These are phyloP conservation scores for Boletus subluridellus DNA, from an alignment of 1,284 basidiomycete genomes.

Conservation along the genomic window DNA sequence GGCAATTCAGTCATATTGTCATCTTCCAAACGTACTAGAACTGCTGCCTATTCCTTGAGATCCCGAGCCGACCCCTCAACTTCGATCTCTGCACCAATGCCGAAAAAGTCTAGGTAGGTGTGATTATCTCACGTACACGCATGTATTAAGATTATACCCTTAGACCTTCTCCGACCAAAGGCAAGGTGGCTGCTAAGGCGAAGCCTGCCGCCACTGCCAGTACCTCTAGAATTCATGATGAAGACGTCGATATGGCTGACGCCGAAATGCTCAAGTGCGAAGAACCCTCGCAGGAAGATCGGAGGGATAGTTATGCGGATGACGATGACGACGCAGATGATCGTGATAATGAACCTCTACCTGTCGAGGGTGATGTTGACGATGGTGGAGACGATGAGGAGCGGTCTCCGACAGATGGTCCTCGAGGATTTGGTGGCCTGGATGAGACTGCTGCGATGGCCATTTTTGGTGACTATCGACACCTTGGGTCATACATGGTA, in stretches of 20 bases:
- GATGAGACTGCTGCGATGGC: slow-evolving; percentile 77
- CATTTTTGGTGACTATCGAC: slow-evolving; percentile 79
- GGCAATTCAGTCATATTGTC: slow-evolving; percentile 41
- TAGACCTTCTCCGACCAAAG: slow-evolving; percentile 53
- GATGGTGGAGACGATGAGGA: slow-evolving; percentile 44
- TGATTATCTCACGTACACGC: slow-evolving; percentile 10
- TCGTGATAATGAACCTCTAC: slow-evolving; percentile 45
- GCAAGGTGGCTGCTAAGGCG: slow-evolving; percentile 59
- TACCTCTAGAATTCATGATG: slow-evolving; percentile 60
- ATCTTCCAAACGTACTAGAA: slow-evolving; percentile 56
- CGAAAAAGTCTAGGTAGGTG: slow-evolving; percentile 64
- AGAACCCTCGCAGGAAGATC: slow-evolving; percentile 51
- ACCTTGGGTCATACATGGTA: slow-evolving; percentile 88
- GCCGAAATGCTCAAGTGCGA: slow-evolving; percentile 56
- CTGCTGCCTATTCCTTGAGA: slow-evolving; percentile 62
- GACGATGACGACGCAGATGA: slow-evolving; percentile 47
- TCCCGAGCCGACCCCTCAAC: slow-evolving; percentile 47
- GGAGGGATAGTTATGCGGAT: slow-evolving; percentile 39
- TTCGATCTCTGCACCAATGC: slow-evolving; percentile 55
- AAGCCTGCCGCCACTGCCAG: slow-evolving; percentile 56
- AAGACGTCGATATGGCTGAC: slow-evolving; percentile 74
- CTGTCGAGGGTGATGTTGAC: slow-evolving; percentile 36
- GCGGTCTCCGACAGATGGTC: slow-evolving; percentile 30
- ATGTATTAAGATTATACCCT: slow-evolving; percentile 14
- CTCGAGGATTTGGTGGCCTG: slow-evolving; percentile 53